Base-by-base conservation (phyloP, 75 land plant species). In the Pinus tabuliformis region DNA sequence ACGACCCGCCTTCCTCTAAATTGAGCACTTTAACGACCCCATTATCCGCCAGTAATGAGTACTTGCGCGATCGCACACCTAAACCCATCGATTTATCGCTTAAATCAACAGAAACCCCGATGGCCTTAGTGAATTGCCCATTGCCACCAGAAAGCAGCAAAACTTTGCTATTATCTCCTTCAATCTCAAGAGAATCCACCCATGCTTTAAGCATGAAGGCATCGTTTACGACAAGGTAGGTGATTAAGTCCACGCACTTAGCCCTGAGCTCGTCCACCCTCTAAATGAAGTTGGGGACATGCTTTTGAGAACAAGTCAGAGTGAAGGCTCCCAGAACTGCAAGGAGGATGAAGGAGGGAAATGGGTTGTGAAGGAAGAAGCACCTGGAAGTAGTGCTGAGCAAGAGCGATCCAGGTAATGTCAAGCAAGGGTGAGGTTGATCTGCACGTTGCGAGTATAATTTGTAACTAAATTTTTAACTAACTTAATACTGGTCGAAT, bases 311-410 rank as follows among this genome's bases (percentile, higher is more conserved):
- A 90, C 98, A 95, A 56, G 93, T 93, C 70, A 96, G 96, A 37
- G 98, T 95, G 85, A 95, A 95, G 57, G 98, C 98, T 42, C 97
- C 98, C 33, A 96, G 96, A 57, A 95, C 97, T 59, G 96, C 98
- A 81, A 95, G 89, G 72, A 95, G 76, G 54, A 95, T 80, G 64
- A 84, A n/a, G n/a, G n/a, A n/a, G n/a, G n/a, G n/a, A n/a, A n/a
- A n/a, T n/a, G n/a, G n/a, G n/a, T n/a, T n/a, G n/a, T n/a, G n/a
- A n/a, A n/a, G n/a, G n/a, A n/a, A n/a, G n/a, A n/a, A n/a, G n/a
- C n/a, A n/a, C n/a, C n/a, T n/a, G n/a, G n/a, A n/a, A n/a, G n/a
- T n/a, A n/a, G n/a, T n/a, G n/a, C n/a, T n/a, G n/a, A n/a, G n/a
- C n/a, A n/a, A n/a, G n/a, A n/a, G n/a, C n/a, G n/a, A n/a, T n/a